phyloP scores from a whole-genome alignment of 1,284 basidiomycete genomes.

The Heterobasidion occidentale region DNA sequence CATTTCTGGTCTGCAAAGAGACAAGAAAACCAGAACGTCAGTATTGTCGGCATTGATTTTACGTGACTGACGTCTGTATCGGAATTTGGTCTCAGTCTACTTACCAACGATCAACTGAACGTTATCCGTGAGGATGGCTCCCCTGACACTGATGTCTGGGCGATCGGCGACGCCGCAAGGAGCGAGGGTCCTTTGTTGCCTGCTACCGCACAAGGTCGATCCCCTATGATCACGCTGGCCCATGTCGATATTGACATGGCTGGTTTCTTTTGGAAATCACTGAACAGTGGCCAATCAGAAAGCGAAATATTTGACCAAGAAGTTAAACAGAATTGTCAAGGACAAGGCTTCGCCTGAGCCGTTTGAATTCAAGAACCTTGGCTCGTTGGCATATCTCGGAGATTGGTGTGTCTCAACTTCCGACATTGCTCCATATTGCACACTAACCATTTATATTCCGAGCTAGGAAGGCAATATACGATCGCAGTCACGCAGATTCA shows the following conservation, averaged over 20 bases:
- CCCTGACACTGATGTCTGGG: conserved; percentile 70
- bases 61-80: background rate
- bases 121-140: conserved; percentile 49
- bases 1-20: conserved; percentile 54
- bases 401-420: conserved; percentile 42
- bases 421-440: background rate
- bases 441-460: background rate
- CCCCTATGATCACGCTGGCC: conserved; percentile 1
- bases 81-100: conserved; percentile 32
- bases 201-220: conserved; percentile 69
- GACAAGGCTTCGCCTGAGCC: conserved; percentile 31
- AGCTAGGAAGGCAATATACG: conserved; percentile 69
- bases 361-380: conserved; percentile 67
- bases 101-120: conserved; percentile 58
- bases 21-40: conserved; percentile 54
- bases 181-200: conserved; percentile 61
- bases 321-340: conserved; percentile 54
- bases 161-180: conserved; percentile 74
- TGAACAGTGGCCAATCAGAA: conserved; percentile 72
- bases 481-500: conserved; percentile 43
- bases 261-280: conserved; percentile 3
- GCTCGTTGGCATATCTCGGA: conserved; percentile 78
- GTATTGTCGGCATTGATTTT: conserved; percentile 8
- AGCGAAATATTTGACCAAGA: conserved; percentile 64
- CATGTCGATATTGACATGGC: conserved; percentile 1